phyloP scores from a whole-genome alignment of 1,139 yeast species.

The Candida tropicalis region DNA sequence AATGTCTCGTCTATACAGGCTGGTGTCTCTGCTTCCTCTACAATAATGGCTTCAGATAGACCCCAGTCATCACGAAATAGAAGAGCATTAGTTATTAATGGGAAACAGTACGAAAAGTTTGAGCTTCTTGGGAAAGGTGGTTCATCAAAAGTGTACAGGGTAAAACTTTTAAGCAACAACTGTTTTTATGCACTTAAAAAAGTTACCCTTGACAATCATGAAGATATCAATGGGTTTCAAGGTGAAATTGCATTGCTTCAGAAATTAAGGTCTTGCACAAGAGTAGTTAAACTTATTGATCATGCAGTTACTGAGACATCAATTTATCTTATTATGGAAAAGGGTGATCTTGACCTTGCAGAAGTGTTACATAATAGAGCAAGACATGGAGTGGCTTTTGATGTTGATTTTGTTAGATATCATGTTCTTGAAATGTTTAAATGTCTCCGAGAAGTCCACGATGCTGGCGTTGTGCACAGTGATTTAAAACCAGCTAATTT shows the following conservation, averaged over 20 bases:
- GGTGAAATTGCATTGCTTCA: slow-evolving; percentile 84
- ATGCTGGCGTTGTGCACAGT: slow-evolving; percentile 87
- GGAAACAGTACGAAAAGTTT: slow-evolving; percentile 66
- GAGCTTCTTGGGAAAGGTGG: slow-evolving; percentile 93
- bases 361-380: slow-evolving; percentile 69
- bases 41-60: slow-evolving; percentile 14
- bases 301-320: slow-evolving; percentile 67
- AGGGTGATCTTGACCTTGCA: slow-evolving; percentile 91
- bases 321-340: slow-evolving; percentile 84
- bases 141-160: slow-evolving; percentile 88
- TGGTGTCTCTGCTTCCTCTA: slow-evolving; percentile 7
- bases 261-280: slow-evolving; percentile 57
- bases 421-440: slow-evolving; percentile 79
- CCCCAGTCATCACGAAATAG: slow-evolving; percentile 20
- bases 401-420: slow-evolving; percentile 77
- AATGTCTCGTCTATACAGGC: slow-evolving; percentile 6
- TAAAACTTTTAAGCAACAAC: slow-evolving; percentile 53
- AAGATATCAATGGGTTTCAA: slow-evolving; percentile 75
- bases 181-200: slow-evolving; percentile 78
- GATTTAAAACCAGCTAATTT: slow-evolving; percentile 97
- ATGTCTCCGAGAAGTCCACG: slow-evolving; percentile 88
- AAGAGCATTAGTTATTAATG: slow-evolving; percentile 49
- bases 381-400: slow-evolving; percentile 52
- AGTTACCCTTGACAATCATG: slow-evolving; percentile 81
- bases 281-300: slow-evolving; percentile 82